A percentile compares a stretch with the other conserved stretches of the same genome.
Conservation (phyloP, 2,329 filamentous ascomycete species). For the Sphaerulina musiva region DNA sequence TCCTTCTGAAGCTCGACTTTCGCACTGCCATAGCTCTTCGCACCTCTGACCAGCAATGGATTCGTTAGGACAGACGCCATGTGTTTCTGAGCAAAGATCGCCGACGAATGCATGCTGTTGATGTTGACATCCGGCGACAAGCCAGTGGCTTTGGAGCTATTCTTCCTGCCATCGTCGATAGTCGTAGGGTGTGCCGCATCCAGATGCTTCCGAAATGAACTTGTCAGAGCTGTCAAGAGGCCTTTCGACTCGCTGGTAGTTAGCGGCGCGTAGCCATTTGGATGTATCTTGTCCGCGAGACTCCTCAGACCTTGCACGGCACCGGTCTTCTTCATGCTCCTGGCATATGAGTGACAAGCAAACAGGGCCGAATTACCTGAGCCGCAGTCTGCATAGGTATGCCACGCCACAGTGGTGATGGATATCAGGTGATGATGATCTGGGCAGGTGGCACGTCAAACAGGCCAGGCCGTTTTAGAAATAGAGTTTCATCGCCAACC, state of each 20-base stretch:
- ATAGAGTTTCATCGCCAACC: background rate
- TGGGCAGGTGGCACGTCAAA: background rate
- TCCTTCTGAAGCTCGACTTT: conserved; percentile 25
- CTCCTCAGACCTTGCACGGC: conserved; percentile 43
- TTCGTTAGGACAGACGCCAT: conserved; percentile 47
- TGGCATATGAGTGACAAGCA: conserved; percentile 19
- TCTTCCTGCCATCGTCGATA: conserved; percentile 19
- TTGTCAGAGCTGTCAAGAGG: conserved; percentile 54
- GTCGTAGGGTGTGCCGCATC: conserved; percentile 50
- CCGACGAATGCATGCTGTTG: conserved; percentile 31
- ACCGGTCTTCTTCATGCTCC: conserved; percentile 47
- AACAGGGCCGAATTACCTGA: conserved; percentile 4
- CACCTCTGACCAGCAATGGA: conserved; percentile 39
- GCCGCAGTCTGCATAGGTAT: too few species aligned
- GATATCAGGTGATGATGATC: conserved; percentile 1
- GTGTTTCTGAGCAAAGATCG: conserved; percentile 40
- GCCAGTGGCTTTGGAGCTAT: background rate
- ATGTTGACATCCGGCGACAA: background rate
- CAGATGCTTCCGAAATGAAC: conserved; percentile 57
- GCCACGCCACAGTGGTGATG: background rate
- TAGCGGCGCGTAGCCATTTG: conserved; percentile 42
- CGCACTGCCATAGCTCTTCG: conserved; percentile 21
- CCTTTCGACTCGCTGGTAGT: conserved; percentile 53
- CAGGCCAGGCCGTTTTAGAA: too few species aligned
- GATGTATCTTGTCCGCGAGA: conserved; percentile 50